These are phyloP conservation scores for Cercophora sp. DNA, from an alignment of 495 filamentous ascomycete species.

Conservation along the genomic window DNA sequence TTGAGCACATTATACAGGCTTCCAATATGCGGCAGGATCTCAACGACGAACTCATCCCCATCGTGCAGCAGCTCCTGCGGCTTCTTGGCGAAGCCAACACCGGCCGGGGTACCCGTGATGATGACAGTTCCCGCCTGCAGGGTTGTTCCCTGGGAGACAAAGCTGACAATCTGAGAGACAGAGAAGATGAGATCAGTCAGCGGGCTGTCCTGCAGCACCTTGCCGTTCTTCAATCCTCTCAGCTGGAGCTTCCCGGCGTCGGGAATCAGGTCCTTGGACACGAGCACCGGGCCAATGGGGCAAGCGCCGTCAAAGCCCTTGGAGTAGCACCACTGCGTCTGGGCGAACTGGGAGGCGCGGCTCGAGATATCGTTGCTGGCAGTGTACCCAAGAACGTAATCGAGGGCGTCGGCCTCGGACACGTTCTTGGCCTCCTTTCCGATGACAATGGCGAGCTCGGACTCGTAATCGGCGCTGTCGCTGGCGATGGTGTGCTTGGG, in stretches of 20 bases:
- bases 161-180: conserved; percentile 42
- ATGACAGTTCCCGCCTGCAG: conserved; percentile 43
- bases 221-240: conserved; percentile 45
- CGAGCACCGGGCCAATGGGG: conserved; percentile 53
- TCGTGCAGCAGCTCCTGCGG: conserved; percentile 42
- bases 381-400: conserved; percentile 46
- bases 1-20: conserved; percentile 42
- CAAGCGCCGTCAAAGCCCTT: conserved; percentile 47
- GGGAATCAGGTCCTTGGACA: conserved; percentile 48
- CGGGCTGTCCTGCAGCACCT: conserved; percentile 46
- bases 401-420: conserved; percentile 40
- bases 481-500: conserved; percentile 38
- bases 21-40: conserved; percentile 44
- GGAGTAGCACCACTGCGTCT: conserved; percentile 46
- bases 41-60: conserved; percentile 46
- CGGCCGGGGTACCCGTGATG: conserved; percentile 47
- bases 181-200: conserved; percentile 50
- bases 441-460: conserved; percentile 46
- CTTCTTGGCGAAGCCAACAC: conserved; percentile 39
- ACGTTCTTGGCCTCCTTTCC: conserved; percentile 46
- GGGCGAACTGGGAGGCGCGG: conserved; percentile 39
- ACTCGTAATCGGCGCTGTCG: conserved; percentile 44
- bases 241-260: conserved; percentile 35
- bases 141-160: conserved; percentile 48
- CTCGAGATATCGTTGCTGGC: conserved; percentile 46